Conservation (phyloP, 164 flowering plant genomes). For the Taxillus chinensis region DNA sequence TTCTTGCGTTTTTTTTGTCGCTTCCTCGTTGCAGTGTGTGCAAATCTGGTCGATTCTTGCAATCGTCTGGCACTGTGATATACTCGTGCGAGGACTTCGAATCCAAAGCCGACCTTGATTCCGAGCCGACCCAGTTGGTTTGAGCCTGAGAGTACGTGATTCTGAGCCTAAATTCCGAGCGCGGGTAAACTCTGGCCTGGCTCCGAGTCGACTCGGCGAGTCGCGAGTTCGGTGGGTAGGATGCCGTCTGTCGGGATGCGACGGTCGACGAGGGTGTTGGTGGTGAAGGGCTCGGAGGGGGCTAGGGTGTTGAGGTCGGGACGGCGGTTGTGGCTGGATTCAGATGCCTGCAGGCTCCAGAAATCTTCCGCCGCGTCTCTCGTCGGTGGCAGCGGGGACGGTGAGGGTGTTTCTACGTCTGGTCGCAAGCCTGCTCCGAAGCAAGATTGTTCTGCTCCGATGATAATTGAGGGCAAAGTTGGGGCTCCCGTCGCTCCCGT, state of each 20-base stretch:
- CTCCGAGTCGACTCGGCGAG: slow-evolving; percentile 6
- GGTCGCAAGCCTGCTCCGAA: slow-evolving; percentile 3
- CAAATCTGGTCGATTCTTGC: too few relatives aligned
- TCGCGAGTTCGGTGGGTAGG: background rate
- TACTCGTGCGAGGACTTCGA: too few relatives aligned
- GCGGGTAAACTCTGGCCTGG: background rate
- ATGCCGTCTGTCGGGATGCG: slow-evolving; percentile 80
- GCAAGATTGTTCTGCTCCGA: too few relatives aligned
- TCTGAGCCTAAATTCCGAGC: background rate
- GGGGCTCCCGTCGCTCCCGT: too few relatives aligned
- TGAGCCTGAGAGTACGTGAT: background rate
- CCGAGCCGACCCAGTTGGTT: background rate
- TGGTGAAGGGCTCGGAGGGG: slow-evolving; percentile 32
- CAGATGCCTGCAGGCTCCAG: slow-evolving; percentile 14
- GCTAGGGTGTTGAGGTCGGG: slow-evolving; percentile 68
- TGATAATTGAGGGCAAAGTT: too few relatives aligned
- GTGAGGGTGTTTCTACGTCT: slow-evolving; percentile 15
- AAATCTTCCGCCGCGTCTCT: background rate
- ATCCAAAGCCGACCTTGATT: too few relatives aligned
- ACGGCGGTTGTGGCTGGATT: slow-evolving; percentile 39
- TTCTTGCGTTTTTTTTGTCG: too few relatives aligned
- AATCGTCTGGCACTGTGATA: too few relatives aligned
- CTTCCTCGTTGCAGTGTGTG: too few relatives aligned
- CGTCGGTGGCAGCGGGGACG: slow-evolving; percentile 16
- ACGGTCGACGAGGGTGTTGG: slow-evolving; percentile 61